Conservation (phyloP, 2,329 filamentous ascomycete species). For the Curvularia verruculosa region DNA sequence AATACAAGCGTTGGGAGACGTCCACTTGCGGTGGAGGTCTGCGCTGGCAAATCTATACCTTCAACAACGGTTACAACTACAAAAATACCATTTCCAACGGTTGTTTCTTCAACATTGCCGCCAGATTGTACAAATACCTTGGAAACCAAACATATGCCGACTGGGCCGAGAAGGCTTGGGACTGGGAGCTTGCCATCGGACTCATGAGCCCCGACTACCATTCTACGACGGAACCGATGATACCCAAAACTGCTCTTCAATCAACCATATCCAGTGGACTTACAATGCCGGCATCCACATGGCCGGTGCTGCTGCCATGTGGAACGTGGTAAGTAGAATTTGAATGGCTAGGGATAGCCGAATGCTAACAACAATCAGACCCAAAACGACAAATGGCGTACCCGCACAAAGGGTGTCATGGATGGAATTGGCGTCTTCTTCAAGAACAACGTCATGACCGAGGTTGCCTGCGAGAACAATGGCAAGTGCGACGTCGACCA, state of each 20-base stretch:
- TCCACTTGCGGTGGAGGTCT: slow-evolving; percentile 73
- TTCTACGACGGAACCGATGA: slow-evolving; percentile 55
- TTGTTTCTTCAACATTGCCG: slow-evolving; percentile 80
- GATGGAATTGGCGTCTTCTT: slow-evolving; percentile 53
- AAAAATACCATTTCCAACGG: slow-evolving; percentile 84
- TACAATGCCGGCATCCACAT: slow-evolving; percentile 57
- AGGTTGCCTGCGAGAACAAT: slow-evolving; percentile 55
- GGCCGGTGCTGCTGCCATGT: slow-evolving; percentile 56
- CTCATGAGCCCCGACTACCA: slow-evolving; percentile 56
- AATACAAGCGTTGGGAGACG: slow-evolving; percentile 72
- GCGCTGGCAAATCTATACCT: slow-evolving; percentile 79
- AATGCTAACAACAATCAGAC: slow-evolving; percentile 31
- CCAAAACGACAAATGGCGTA: slow-evolving; percentile 42
- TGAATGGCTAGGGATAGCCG: neutral
- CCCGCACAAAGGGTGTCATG: slow-evolving; percentile 43
- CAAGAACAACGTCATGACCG: slow-evolving; percentile 53
- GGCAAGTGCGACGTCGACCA: slow-evolving; percentile 57
- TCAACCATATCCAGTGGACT: slow-evolving; percentile 55
- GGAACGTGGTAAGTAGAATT: slow-evolving; percentile 51
- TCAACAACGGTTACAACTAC: slow-evolving; percentile 79
- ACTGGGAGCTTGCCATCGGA: slow-evolving; percentile 57
- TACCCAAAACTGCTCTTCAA: slow-evolving; percentile 51
- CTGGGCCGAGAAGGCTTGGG: slow-evolving; percentile 71
- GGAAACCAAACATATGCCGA: slow-evolving; percentile 61
- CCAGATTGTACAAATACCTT: slow-evolving; percentile 73